Base-by-base conservation (phyloP, 495 filamentous ascomycete genomes). In the Aspergillus indologenus region DNA sequence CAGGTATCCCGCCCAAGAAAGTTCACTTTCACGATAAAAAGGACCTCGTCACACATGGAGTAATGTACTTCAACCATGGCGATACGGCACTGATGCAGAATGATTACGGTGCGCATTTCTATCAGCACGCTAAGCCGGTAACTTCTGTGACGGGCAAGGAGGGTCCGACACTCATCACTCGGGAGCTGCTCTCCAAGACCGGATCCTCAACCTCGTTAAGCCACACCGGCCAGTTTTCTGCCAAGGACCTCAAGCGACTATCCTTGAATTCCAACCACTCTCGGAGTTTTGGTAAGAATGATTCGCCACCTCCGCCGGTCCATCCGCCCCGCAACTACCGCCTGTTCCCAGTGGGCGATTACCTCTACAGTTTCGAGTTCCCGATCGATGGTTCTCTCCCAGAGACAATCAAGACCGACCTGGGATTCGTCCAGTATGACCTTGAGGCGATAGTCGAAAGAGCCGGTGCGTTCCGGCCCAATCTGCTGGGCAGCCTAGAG, bases 361-460 rank as follows among this genome's bases (percentile, higher is more conserved):
- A 98, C 73, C 81, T 93, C 44, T 98, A 98, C 74, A 87, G 88
- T 53, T 98, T 98, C 60, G 94, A 98, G 69, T 81, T 98, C 40
- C 92, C 93, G 12, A 86, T 98, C 57, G 94, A 98, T 67, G 91
- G 91, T 61, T 89, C 89, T 55, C 81, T 96, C 46, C 90, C 95
- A 6, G 94, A 98, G 71, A 96, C 92, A 0, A 94, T 94, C 40
- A 88, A 89, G 63, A 87, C 95, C 6, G 94, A 94, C 49, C 84
- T 96, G 20, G 94, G 92, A 7, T 89, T 80, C 21, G 92, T 98
- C 1, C 87, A 85, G 57, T 98, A 96, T 77, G 88, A 95, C 62
- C 74, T 98, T 45, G 92, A 98, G 65, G 90, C 90, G 1, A 82
- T 84, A 26, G 87, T 98, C 8, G 93, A 96, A 73, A 86, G 94